These are phyloP conservation scores for Salvia splendens DNA, from an alignment of 257 asterid species.

Conservation along the genomic window DNA sequence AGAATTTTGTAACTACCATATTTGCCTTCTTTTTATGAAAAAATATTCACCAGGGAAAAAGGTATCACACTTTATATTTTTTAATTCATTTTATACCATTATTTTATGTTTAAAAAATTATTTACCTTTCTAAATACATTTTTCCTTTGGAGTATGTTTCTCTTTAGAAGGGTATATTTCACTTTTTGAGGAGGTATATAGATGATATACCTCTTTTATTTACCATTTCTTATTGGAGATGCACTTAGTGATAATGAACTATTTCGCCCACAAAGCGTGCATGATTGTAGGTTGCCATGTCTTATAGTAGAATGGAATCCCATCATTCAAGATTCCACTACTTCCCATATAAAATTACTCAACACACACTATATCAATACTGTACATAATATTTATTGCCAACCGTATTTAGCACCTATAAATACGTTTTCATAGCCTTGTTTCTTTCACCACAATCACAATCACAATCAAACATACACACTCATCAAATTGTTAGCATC, in stretches of 20 bases:
- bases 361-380: neutral
- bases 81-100: too few species aligned
- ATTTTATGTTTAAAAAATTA: too few species aligned
- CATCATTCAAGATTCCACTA: conserved; percentile 56
- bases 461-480: neutral
- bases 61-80: too few species aligned
- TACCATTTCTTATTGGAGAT: too few species aligned
- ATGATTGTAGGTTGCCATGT: conserved; percentile 36
- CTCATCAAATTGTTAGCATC: neutral
- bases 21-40: too few species aligned
- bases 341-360: neutral
- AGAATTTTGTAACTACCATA: too few species aligned
- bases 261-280: conserved; percentile 34
- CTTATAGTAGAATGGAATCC: conserved; percentile 52
- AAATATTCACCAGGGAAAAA: too few species aligned
- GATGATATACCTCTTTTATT: too few species aligned
- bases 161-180: too few species aligned
- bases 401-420: conserved; percentile 30
- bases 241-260: conserved; percentile 18
- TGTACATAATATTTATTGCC: neutral
- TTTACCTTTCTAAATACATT: too few species aligned
- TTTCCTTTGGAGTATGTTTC: too few species aligned
- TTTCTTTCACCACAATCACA: conserved; percentile 12
- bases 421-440: conserved; percentile 30
- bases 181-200: too few species aligned